Base-by-base conservation (phyloP, 768 basidiomycete genomes). In the Pleurotus djamor region DNA sequence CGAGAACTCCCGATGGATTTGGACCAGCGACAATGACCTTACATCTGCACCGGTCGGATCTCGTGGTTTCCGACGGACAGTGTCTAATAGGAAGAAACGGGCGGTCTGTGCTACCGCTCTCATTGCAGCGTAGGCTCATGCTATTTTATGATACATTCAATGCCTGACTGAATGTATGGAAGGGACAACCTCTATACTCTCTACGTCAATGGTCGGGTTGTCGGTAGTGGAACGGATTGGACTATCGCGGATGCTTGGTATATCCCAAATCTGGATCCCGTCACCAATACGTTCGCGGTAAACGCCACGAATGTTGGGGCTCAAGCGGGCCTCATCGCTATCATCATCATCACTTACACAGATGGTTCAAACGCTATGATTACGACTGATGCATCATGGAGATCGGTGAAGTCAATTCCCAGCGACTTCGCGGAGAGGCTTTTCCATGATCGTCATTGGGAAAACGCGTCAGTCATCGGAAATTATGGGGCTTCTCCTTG, bases 131-230 rank as follows among this genome's bases (percentile, higher is more conserved):
- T 52, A 52, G 14, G 51, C 5, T 13, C 10, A 16, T 52, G 16
- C 33, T 10, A 32, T 28, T 10, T 52, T 33, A 38, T n/a, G 51
- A 52, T 35, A 21, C 17, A 52, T 9, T n/a, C 6, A 48, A 9
- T n/a, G 16, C 43, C 16, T 44, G 3, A 3, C 43, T 50, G 21
- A 28, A 14, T n/a, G 13, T 52, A 28, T 4, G 17, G 13, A 52
- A 52, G 51, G 13, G 74, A 76, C 63, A 69, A 74, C 58, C 62
- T 56, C 4, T 70, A 67, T 52, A 70, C 69, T 0, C 62, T 76
- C n/a, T 76, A 65, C 48, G 69, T 73, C 59, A 72, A 74, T 36
- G 10, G 38, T 10, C 9, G n/a, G n/a, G 10, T 9, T 9, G n/a
- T 41, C n/a, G 38, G 38, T n/a, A n/a, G 10, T 10, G 47, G 47